phyloP scores from a whole-genome alignment of 73 alveolate genomes.

The Durusdinium trenchii region DNA sequence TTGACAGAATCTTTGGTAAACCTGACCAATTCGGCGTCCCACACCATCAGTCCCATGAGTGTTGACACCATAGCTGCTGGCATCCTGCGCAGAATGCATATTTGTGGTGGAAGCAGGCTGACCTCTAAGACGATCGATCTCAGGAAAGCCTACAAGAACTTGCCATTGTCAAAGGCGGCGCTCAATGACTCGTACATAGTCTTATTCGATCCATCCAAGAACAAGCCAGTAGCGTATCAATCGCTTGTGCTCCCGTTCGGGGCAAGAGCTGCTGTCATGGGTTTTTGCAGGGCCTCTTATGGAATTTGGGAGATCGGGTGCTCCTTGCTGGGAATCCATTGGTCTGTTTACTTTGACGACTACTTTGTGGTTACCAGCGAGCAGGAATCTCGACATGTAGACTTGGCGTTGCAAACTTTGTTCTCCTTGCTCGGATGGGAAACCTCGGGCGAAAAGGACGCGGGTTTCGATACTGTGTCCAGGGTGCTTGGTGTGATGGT shows the following conservation, averaged over 20 bases:
- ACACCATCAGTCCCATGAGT: not conserved
- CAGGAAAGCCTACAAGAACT: constrained; percentile 24
- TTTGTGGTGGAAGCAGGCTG: not conserved
- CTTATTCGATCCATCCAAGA: not conserved
- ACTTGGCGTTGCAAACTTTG: not conserved
- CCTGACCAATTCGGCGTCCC: not conserved
- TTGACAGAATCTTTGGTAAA: not conserved
- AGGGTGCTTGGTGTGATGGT: not conserved
- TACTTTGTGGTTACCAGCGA: not conserved
- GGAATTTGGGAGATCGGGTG: not conserved
- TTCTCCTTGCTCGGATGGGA: not conserved
- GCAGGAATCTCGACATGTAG: not conserved
- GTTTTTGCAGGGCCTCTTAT: not conserved
- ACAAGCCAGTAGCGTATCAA: not conserved
- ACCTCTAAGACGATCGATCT: not conserved
- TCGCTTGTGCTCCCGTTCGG: constrained; percentile 12
- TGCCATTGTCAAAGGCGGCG: not conserved
- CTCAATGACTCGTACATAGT: not conserved
- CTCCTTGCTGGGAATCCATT: not conserved
- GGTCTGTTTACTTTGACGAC: not conserved
- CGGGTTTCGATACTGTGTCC: not conserved
- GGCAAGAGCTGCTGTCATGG: not conserved
- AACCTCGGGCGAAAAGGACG: not conserved
- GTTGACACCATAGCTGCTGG: not conserved
- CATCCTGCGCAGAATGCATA: not conserved